These are phyloP conservation scores for Oryza rufipogon DNA, from an alignment of 176 grass and related monocot genomes.

Conservation along the genomic window DNA sequence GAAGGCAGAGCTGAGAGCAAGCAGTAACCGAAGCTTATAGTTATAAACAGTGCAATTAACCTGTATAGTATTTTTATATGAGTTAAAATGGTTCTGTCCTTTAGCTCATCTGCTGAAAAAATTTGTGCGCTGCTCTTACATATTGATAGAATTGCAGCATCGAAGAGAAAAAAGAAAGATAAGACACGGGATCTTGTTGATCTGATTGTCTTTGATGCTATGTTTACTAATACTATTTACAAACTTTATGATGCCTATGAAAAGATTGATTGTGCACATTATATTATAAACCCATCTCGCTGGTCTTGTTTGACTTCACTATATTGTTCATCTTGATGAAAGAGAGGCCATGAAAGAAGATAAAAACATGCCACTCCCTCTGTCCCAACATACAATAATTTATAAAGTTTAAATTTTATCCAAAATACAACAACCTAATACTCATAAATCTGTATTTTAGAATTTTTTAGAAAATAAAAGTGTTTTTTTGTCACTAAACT, in stretches of 20 bases:
- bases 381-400: no score
- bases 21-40: constrained; percentile 11
- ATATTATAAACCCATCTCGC: not conserved
- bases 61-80: constrained; percentile 11
- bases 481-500: no score
- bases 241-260: not conserved
- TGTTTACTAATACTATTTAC: not conserved
- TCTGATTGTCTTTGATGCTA: not conserved
- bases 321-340: no score
- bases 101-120: not conserved
- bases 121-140: not conserved
- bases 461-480: no score
- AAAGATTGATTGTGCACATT: not conserved
- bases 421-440: no score
- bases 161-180: not conserved
- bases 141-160: not conserved
- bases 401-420: no score
- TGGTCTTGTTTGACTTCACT: no score
- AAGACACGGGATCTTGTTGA: not conserved
- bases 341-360: no score
- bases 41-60: constrained; percentile 8
- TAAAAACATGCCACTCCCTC: no score
- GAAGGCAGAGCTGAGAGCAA: not conserved
- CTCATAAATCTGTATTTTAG: no score
- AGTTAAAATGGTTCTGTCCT: not conserved